Percentiles rank a stretch among this genome's conserved stretches.
These are phyloP conservation scores for Letharia lupina DNA, from an alignment of 495 filamentous ascomycete species.

Conservation along the genomic window DNA sequence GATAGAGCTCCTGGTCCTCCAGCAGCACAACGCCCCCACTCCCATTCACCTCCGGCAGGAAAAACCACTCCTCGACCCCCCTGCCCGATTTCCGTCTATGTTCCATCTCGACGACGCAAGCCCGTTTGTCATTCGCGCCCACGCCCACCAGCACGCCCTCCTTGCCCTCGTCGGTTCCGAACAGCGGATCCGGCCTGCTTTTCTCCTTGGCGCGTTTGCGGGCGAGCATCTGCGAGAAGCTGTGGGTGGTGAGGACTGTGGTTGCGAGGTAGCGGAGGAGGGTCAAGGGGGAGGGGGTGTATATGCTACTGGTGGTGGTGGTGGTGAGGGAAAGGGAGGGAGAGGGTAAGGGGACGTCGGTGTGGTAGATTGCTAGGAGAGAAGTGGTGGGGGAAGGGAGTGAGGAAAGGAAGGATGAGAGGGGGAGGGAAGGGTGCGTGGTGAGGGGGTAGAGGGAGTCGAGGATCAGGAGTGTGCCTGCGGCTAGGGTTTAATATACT, in stretches of 20 bases:
- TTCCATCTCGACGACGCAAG: constrained; percentile 78
- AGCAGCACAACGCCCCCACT: constrained; percentile 51
- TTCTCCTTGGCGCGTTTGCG: constrained; percentile 59
- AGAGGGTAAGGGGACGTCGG: constrained; percentile 46
- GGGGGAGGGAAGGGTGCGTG: constrained; percentile 29
- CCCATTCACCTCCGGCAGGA: constrained; percentile 39
- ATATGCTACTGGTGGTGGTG: constrained; percentile 36
- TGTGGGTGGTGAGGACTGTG: constrained; percentile 53
- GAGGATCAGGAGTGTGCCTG: constrained; percentile 52
- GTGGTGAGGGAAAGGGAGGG: constrained; percentile 29
- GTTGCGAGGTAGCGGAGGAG: constrained; percentile 59
- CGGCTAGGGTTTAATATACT: constrained; percentile 20
- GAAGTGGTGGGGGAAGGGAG: constrained; percentile 43
- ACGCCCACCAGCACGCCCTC: constrained; percentile 64
- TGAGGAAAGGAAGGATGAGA: constrained; percentile 47
- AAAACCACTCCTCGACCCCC: constrained; percentile 67
- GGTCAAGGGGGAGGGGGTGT: constrained; percentile 57
- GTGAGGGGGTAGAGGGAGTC: constrained; percentile 52
- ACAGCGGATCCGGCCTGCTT: constrained; percentile 61
- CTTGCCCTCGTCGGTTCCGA: constrained; percentile 63
- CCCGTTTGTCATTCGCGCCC: constrained; percentile 35
- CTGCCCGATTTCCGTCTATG: constrained; percentile 72
- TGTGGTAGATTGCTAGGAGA: constrained; percentile 59
- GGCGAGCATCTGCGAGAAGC: constrained; percentile 60
- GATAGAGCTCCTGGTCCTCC: constrained; percentile 67